These are phyloP conservation scores for Thermothelomyces thermophilus DNA, from an alignment of 2,329 filamentous ascomycete species.

Conservation along the genomic window DNA sequence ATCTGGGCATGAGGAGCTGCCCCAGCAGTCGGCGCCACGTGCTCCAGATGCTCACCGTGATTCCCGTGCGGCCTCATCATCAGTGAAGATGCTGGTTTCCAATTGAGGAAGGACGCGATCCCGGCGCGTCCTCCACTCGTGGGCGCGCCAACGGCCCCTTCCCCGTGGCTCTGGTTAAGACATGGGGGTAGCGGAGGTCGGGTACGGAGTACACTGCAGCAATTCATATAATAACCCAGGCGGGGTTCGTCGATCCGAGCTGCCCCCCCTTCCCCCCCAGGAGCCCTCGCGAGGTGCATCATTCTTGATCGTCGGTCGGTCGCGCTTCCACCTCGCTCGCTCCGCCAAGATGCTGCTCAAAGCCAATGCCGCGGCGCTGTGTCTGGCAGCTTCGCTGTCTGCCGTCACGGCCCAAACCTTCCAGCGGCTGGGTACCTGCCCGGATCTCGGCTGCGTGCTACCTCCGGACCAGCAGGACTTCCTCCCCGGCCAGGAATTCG, in stretches of 20 bases:
- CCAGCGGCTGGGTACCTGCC: slow-evolving; percentile 54
- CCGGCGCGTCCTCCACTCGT: background rate
- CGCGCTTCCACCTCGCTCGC: background rate
- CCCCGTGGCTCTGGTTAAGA: slow-evolving; percentile 4
- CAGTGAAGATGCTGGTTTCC: background rate
- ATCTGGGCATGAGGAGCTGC: background rate
- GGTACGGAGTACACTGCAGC: slow-evolving; percentile 1
- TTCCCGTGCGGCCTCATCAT: slow-evolving; percentile 11
- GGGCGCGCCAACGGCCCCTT: slow-evolving; percentile 1
- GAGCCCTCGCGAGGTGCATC: slow-evolving; percentile 1
- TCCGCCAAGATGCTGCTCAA: slow-evolving; percentile 21
- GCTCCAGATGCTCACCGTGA: slow-evolving; percentile 9
- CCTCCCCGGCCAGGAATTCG: slow-evolving; percentile 75
- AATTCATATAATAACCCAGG: slow-evolving; percentile 5
- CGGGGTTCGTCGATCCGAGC: slow-evolving; percentile 1
- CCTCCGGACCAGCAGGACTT: slow-evolving; percentile 68
- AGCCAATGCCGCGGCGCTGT: slow-evolving; percentile 22
- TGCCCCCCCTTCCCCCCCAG: no score
- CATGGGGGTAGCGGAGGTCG: slow-evolving; percentile 7
- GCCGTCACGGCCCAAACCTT: slow-evolving; percentile 50
- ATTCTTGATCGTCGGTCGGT: background rate
- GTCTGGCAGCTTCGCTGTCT: slow-evolving; percentile 32
- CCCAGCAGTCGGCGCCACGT: no score
- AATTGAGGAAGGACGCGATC: slow-evolving; percentile 5
- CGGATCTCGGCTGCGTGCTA: slow-evolving; percentile 52